Base-by-base conservation (phyloP, 495 filamentous ascomycete genomes). In the Aspergillus funiculosus region DNA sequence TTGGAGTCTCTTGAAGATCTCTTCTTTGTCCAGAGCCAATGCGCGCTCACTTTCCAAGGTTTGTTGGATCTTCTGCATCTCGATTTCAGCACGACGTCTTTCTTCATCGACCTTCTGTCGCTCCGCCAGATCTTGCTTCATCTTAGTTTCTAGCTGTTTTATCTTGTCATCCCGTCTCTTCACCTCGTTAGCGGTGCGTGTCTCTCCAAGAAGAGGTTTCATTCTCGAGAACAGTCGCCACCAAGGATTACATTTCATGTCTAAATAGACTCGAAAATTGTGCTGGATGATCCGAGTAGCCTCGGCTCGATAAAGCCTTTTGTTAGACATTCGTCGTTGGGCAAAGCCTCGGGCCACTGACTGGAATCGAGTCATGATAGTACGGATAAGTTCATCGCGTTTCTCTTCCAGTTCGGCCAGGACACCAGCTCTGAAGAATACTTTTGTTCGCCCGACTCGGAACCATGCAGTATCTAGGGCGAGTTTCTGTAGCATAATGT, bases 361-460 rank as follows among this genome's bases (percentile, higher is more conserved):
- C 56, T 97, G 94, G 61, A 99, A 99, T n/a, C 80, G 79, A 17
- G 84, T 81, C 75, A 97, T 86, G 54, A 97, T 95, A 39, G 89
- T 85, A 5, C 86, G 80, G 51, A 99, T 95, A 26, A 99, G 72
- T 10, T 87, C 73, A 59, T 97, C 94, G 36, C 94, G 82, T 53
- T 89, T 84, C 64, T 97, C 94, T 76, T 99, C 94, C 22, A 99
- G 74, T 54, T 97, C 94, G 18, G 94, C 94, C 17, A 99, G 77
- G 5, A 99, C 92, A 42, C 94, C 94, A 36, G 94, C 90, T 43
- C 92, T 75, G 74, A 99, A 99, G 69, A 99, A 99, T 6, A 99
- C 91, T 57, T 99, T 99, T 17, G 94, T 96, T 25, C 95, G 67
- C 36, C 94, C 94, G 47, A 99, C 88, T 18, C 94, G 86, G 64